These are phyloP conservation scores for Podospora bellae-mahoneyi DNA, from an alignment of 495 filamentous ascomycete genomes.

Conservation along the genomic window DNA sequence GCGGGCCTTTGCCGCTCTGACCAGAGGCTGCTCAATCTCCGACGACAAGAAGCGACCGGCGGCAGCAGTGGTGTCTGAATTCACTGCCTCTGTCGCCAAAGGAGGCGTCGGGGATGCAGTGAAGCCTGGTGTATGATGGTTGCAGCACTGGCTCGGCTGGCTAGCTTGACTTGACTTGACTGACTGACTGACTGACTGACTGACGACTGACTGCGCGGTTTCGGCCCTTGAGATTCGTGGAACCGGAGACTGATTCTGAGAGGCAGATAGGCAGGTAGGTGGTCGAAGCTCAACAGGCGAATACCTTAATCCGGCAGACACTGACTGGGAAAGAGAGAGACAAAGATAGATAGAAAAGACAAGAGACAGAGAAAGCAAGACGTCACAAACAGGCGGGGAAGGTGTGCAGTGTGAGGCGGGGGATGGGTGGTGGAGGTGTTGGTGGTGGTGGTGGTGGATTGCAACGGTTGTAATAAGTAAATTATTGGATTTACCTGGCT, in stretches of 20 bases:
- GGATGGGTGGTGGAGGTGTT: too few species aligned
- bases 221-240: not conserved
- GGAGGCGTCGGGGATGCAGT: not conserved
- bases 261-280: not conserved
- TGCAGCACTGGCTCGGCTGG: not conserved
- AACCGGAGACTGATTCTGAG: not conserved
- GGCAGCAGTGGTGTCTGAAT: not conserved
- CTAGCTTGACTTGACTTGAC: too few species aligned
- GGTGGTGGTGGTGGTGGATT: too few species aligned
- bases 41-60: not conserved
- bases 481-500: not conserved
- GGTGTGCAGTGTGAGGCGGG: not conserved
- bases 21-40: not conserved
- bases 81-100: not conserved
- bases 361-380: constrained; percentile 12
- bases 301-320: not conserved
- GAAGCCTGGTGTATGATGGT: not conserved
- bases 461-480: not conserved
- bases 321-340: constrained; percentile 10
- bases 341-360: not conserved
- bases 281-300: not conserved
- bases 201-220: not conserved
- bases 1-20: not conserved
- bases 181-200: not conserved
- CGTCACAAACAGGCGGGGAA: not conserved